A percentile compares a stretch with the other conserved stretches of the same genome.
These are phyloP conservation scores for Kentomonas sorsogonicus DNA, from an alignment of 208 protist species.

Conservation along the genomic window DNA sequence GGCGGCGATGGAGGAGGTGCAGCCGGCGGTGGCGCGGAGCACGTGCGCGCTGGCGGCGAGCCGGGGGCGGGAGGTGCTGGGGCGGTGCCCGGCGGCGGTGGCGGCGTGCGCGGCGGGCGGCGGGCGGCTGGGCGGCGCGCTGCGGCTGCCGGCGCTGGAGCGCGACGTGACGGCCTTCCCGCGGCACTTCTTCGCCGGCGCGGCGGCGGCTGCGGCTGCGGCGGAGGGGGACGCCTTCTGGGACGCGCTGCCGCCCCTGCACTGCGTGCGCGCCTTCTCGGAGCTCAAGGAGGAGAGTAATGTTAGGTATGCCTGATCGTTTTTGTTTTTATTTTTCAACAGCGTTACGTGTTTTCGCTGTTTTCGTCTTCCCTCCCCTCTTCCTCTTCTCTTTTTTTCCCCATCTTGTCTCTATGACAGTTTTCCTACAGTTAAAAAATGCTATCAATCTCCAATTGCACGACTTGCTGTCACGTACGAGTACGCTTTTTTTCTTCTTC, in stretches of 20 bases:
- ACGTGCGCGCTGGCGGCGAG: too few relatives aligned
- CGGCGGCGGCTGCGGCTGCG: constrained; percentile 13
- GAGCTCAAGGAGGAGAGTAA: not conserved
- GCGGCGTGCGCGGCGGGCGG: constrained; percentile 6
- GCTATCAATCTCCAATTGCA: too few relatives aligned
- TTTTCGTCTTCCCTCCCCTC: not conserved
- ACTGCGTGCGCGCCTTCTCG: constrained; percentile 27
- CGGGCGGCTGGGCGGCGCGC: constrained; percentile 7
- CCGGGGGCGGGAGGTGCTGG: constrained; percentile 26
- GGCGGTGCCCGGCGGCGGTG: constrained; percentile 6
- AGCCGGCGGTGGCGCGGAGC: not conserved
- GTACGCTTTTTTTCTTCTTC: too few relatives aligned
- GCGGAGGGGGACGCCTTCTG: constrained; percentile 25
- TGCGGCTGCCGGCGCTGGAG: not conserved
- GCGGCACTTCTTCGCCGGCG: constrained; percentile 25
- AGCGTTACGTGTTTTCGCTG: not conserved
- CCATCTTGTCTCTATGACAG: too few relatives aligned
- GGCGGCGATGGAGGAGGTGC: constrained; percentile 17
- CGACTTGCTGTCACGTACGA: too few relatives aligned
- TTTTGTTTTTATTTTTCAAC: not conserved
- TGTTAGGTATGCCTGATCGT: not conserved
- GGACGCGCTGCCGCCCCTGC: constrained; percentile 23
- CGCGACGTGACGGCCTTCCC: constrained; percentile 28
- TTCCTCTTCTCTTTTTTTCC: constrained; percentile 5
- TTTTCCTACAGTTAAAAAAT: too few relatives aligned